Base-by-base conservation (phyloP, 2,329 filamentous ascomycete genomes). In the Cladosporium sp. region DNA sequence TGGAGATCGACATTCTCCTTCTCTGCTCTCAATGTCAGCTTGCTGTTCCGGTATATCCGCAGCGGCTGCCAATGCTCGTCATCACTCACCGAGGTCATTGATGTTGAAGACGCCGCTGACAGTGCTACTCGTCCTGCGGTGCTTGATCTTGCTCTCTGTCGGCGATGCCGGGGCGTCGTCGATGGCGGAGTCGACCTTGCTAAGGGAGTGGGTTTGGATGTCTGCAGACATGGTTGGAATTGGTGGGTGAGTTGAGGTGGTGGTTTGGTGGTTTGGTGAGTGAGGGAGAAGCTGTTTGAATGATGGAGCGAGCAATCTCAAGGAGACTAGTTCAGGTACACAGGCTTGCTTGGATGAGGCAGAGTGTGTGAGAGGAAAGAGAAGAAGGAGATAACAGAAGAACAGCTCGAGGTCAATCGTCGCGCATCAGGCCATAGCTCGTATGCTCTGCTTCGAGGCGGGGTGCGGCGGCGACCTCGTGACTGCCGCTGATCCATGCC, bases 131-230 rank as follows among this genome's bases (percentile, higher is more conserved):
- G 84, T 83, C 81, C 92, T 87, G 73, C 89, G 86, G 77, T 90
- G 86, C 71, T 81, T 81, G 77, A 86, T 87, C 78, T 86, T 86
- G 74, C 84, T 83, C 71, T 92, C 89, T 77, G 89, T 86, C 38
- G 90, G 86, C 67, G 88, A 89, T 74, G 86, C 85, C 71, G 93
- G 80, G 30, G 74, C 70, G 80, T 92, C 92, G 78, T 92, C 89
- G 77, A 96, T 88, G 83, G 92, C 92, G 68, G 93, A 97, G 81
- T 97, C 93, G 83, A 97, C 88, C 85, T 96, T 96, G 81, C 87
- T 86, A 78, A 96, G 87, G 75, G 90, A 86, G 57, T 70, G 74
- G 70, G 68, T 73, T 68, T 78, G 77, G 65, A 79, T 73, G 75
- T 81, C 83, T 70, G 83, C 80, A 74, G 86, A 82, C 86, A 89